Evolutionary conservation across 2,329 filamentous ascomycete species (phyloP).

Genomic region (Tolypocladium pustulatum): DNA sequence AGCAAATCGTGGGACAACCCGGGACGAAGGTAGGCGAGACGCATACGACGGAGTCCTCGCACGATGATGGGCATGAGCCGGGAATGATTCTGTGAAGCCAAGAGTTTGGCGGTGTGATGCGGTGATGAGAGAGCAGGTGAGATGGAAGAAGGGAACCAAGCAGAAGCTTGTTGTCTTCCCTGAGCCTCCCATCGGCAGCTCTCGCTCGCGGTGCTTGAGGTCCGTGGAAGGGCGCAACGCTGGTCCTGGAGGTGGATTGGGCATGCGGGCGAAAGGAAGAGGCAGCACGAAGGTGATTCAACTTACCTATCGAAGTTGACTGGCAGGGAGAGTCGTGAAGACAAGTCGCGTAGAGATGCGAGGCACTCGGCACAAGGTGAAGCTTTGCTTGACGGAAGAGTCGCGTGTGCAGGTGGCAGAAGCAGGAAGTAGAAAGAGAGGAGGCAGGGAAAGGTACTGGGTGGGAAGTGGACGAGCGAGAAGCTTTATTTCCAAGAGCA

Average conservation of each 20-base stretch:
- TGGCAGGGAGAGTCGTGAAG: not conserved
- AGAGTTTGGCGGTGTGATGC: not conserved
- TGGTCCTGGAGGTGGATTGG: not conserved
- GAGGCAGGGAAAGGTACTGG: conserved; percentile 3
- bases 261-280: not conserved
- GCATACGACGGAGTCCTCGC: not conserved
- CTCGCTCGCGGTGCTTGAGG: not conserved
- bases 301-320: not conserved
- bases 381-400: not conserved
- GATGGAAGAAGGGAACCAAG: not conserved
- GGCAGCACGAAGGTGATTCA: not conserved
- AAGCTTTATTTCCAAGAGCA: conserved; percentile 4
- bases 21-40: not conserved
- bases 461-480: not conserved
- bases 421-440: not conserved
- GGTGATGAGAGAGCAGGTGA: not conserved
- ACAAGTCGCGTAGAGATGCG: not conserved
- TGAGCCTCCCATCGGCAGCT: not conserved
- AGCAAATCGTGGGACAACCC: not conserved
- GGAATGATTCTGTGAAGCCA: not conserved
- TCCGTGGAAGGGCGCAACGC: not conserved
- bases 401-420: not conserved
- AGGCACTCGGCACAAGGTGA: not conserved
- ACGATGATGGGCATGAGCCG: not conserved
- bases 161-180: not conserved